Evolutionary conservation across 108 stramenopile genomes (phyloP).

Genomic region (Asterionellopsis glacialis): DNA sequence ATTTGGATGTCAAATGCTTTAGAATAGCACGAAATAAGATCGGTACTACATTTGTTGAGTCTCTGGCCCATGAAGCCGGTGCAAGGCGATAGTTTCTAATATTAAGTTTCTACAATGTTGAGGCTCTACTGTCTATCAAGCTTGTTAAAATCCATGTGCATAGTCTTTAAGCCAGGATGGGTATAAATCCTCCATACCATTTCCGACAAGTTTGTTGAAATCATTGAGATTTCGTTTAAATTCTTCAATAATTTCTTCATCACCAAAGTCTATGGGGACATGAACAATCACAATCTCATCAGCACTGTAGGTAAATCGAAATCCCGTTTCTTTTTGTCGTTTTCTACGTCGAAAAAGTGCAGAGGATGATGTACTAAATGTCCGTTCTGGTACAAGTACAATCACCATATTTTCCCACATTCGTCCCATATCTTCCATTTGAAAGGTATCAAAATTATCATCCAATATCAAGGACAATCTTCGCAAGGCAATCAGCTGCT

Average conservation of each 20-base stretch:
- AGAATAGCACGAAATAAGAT: constrained; percentile 51
- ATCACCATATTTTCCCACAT: constrained; percentile 71
- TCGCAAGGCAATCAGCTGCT: constrained; percentile 73
- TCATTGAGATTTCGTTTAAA: constrained; percentile 55
- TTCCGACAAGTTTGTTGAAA: constrained; percentile 39
- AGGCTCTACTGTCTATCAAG: too few species aligned
- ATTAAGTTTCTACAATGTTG: too few species aligned
- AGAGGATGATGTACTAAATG: constrained; percentile 44
- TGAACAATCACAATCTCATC: constrained; percentile 54
- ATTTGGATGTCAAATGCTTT: constrained; percentile 70
- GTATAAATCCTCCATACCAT: constrained; percentile 33
- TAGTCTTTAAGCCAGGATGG: neutral
- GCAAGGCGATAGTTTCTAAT: too few species aligned
- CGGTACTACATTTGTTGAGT: constrained; percentile 73
- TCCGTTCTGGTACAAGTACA: constrained; percentile 50
- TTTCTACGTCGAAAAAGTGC: constrained; percentile 44
- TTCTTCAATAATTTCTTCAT: constrained; percentile 62
- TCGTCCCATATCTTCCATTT: constrained; percentile 67
- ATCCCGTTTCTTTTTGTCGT: constrained; percentile 42
- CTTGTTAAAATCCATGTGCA: neutral
- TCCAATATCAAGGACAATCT: constrained; percentile 67
- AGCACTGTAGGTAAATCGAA: constrained; percentile 67
- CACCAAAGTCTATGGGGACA: constrained; percentile 71
- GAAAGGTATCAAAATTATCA: constrained; percentile 69
- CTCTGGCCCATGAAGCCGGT: constrained; percentile 37